Evolutionary conservation across 164 flowering plant genomes (phyloP), one percentile per base, ranked within the genome.

Genomic region (Stephania cephalantha): DNA sequence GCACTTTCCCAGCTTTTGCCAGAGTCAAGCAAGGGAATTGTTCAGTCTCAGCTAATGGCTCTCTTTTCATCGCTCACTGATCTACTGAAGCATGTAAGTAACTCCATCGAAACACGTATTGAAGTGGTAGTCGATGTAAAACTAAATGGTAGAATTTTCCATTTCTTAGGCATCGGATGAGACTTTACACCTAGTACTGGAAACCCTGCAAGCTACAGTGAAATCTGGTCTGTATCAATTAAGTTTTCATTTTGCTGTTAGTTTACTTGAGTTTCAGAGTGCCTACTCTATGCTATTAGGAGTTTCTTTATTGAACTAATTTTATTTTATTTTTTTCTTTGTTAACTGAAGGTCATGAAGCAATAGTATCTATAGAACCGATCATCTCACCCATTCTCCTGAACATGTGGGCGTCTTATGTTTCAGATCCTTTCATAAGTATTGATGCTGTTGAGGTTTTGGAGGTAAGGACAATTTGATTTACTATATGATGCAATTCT

Each of bases 361-460:
- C 84, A 77, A 68, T 88, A 12, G 81, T 78, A 31, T 83, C 93
- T 29, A 69, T 90, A 46, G 98, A 95, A 80, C 86, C 91, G 12
- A 74, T 88, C 68, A 81, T 95, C 75, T 91, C 99, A 75, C 96
- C 97, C 45, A 77, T 91, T 22, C 81, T 93, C 73, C 89, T 95
- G 66, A 88, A 87, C 78, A 72, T 85, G 84, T 95, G 99, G 99
- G 97, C 83, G 15, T 79, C 83, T 25, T 86, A 90, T 86, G 86
- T 90, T 82, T 88, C 95, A 18, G 98, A 95, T 84, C 99, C 99
- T 74, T 95, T 93, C 80, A 87, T 91, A 74, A 88, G 97, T 79
- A 85, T 89, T 70, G 99, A 95, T 78, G 90, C 90, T 79, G 77
- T 95, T 77, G 98, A 93, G 76, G 90, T 95, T 82, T 76, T 95